Evolutionary conservation across 495 filamentous ascomycete genomes (phyloP), one percentile per base, ranked within the genome.

Genomic region (Aspergillus carlsbadensis): DNA sequence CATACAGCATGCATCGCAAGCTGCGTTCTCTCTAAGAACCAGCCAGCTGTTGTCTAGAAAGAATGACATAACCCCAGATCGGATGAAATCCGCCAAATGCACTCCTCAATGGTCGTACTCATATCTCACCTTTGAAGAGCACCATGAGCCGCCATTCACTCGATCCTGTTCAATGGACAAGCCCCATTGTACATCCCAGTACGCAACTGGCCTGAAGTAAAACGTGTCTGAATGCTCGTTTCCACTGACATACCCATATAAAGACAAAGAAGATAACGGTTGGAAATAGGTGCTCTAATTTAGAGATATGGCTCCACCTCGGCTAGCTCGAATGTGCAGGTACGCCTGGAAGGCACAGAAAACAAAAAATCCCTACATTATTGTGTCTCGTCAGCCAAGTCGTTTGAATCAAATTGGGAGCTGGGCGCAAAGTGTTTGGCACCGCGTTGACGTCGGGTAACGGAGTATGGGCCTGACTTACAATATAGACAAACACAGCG

Each of bases 341-440:
- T 85, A 81, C 45, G 90, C 92, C 67, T 96, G 92, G 65, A 89
- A 82, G 24, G 84, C 87, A 75, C 92, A 96, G 76, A 95, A 96
- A 45, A 94, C 82, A 54, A 96, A 83, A 77, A 96, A 96, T 0
- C 80, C 84, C 91, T 96, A 49, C 11, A 48, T 13, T 2, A 33
- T 10, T 51, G 11, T 35, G 17, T 10, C 33, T 26, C 4, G 51
- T 61, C 40, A 67, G 58, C 40, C 21, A 44, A 35, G 37, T 6
- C 14, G 11, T 34, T 20, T 10, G 8, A 37, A 29, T 2, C 4
- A 10, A 20, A 4, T n/a, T 15, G 7, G 11, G 4, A 11, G 13
- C 26, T 17, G 11, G 35, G 26, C n/a, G 8, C 26, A 29, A 29
- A 29, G n/a, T n/a, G n/a, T 8, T 29, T 8, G 26, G 26, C 26